Percentiles rank a stretch among this genome's conserved stretches.
phyloP scores from a whole-genome alignment of 2,329 filamentous ascomycete genomes.

The Calycina marina region DNA sequence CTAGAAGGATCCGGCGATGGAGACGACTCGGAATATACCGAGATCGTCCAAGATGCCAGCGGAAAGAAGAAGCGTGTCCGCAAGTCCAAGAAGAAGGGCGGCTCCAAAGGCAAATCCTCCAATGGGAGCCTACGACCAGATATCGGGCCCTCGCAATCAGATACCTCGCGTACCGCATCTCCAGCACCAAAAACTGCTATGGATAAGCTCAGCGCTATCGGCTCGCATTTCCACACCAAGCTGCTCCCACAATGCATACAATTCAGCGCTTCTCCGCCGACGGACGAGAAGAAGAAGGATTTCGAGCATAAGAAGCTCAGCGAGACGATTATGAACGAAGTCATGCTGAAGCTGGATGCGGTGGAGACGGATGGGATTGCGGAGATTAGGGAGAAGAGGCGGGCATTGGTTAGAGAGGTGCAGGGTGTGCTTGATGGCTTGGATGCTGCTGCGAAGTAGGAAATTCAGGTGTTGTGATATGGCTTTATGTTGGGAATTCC shows the following conservation, averaged over 20 bases:
- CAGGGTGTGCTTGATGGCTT: conserved; percentile 51
- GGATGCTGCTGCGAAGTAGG: conserved; percentile 34
- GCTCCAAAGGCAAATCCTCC: conserved; percentile 17
- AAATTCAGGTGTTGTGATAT: no score
- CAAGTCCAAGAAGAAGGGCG: conserved; percentile 29
- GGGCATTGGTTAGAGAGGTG: conserved; percentile 57
- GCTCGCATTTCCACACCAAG: conserved; percentile 45
- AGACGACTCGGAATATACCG: conserved; percentile 24
- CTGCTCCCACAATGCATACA: conserved; percentile 50
- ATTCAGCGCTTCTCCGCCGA: conserved; percentile 47
- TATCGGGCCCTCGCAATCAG: conserved; percentile 21
- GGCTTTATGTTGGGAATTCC: no score
- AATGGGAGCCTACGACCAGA: conserved; percentile 21
- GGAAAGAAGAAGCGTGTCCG: conserved; percentile 15
- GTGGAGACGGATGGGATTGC: conserved; percentile 58
- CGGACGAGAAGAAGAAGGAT: conserved; percentile 49
- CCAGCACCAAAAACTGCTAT: conserved; percentile 28
- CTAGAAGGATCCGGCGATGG: conserved; percentile 32
- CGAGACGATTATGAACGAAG: conserved; percentile 63
- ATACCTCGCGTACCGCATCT: conserved; percentile 16
- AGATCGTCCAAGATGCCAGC: conserved; percentile 17
- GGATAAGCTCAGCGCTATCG: conserved; percentile 53
- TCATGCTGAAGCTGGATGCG: conserved; percentile 62
- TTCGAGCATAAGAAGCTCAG: conserved; percentile 64
- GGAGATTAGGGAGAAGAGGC: conserved; percentile 49